These are phyloP conservation scores for Polyporus tsugae DNA, from an alignment of 1,284 basidiomycete genomes.

Conservation along the genomic window DNA sequence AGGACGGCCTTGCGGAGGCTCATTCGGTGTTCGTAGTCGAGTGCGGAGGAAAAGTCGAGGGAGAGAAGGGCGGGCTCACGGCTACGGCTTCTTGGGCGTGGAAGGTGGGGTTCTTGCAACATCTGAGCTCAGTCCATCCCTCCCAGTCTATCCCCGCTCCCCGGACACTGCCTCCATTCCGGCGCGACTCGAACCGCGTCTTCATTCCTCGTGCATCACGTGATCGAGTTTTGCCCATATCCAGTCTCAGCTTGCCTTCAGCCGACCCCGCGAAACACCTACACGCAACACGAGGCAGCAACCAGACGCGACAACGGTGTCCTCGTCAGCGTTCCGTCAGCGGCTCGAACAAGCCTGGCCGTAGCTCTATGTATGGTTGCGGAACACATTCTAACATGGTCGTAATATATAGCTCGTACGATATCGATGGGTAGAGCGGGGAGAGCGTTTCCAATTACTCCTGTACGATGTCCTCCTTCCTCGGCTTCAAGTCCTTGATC, in stretches of 20 bases:
- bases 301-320: not conserved
- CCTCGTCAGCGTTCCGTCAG: not conserved
- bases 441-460: conserved; percentile 52
- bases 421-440: conserved; percentile 24
- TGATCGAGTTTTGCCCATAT: conserved; percentile 33
- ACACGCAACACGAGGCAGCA: conserved; percentile 5
- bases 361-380: not conserved
- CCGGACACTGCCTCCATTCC: not conserved
- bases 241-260: conserved; percentile 12
- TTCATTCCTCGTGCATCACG: conserved; percentile 23
- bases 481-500: conserved; percentile 74
- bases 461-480: conserved; percentile 89
- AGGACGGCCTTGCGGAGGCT: conserved; percentile 36
- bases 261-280: not conserved
- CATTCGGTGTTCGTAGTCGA: conserved; percentile 18
- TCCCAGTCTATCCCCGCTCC: conserved; percentile 3
- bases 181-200: conserved; percentile 27
- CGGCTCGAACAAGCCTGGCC: not conserved
- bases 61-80: not conserved
- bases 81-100: not conserved
- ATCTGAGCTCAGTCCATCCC: not conserved
- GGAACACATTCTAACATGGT: conserved; percentile 4
- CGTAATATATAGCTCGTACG: conserved; percentile 29
- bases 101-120: not conserved
- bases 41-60: not conserved